Evolutionary conservation across 73 alveolate species (phyloP).

Genomic region (Tetrahymena thermophila): DNA sequence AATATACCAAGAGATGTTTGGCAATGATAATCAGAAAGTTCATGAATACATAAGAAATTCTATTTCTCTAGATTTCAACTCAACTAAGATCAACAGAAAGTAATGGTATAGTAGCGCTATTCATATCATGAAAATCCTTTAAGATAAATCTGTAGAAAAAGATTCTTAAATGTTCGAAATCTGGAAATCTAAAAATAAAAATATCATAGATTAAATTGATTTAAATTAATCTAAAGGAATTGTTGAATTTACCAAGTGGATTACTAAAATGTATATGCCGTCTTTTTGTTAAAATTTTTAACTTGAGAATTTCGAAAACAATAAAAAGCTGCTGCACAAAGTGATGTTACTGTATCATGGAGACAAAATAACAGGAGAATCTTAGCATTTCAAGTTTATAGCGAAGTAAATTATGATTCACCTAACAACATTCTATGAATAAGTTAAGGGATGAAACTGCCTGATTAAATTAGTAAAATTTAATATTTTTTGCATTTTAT

Average conservation of each 20-base stretch:
- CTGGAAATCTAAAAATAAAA: neutral
- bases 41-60: neutral
- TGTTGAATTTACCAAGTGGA: neutral
- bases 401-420: neutral
- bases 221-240: neutral
- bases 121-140: neutral
- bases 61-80: neutral
- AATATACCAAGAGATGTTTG: neutral
- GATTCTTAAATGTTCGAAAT: neutral
- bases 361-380: neutral
- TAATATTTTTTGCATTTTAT: neutral
- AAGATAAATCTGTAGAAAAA: neutral
- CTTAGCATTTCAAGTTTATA: neutral
- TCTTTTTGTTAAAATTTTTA: neutral
- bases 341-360: neutral
- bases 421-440: neutral
- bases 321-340: neutral
- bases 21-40: neutral
- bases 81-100: neutral
- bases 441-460: neutral
- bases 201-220: neutral
- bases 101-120: neutral
- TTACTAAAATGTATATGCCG: neutral
- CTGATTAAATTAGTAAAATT: neutral
- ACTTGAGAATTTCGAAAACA: neutral